These are phyloP conservation scores for Paragyromitra xinjiangensis DNA, from an alignment of 495 filamentous ascomycete genomes.

Conservation along the genomic window DNA sequence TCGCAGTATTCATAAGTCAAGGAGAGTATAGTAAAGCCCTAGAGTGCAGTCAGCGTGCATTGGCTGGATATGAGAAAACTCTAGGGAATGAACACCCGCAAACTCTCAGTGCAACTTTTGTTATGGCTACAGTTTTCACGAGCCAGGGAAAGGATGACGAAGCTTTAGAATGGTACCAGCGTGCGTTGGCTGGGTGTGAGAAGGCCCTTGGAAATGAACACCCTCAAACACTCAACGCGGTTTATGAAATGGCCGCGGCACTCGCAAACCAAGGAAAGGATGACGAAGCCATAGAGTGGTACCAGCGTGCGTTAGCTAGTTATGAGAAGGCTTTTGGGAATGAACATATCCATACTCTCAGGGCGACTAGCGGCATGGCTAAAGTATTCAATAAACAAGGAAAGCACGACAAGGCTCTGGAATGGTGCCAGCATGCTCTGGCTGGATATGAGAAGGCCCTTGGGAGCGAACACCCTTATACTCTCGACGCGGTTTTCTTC, in stretches of 20 bases:
- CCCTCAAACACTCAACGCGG: neutral
- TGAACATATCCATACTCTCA: slow-evolving; percentile 4
- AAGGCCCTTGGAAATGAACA: neutral
- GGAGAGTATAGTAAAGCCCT: too few relatives aligned
- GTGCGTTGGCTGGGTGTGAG: neutral
- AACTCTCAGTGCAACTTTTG: slow-evolving; percentile 11
- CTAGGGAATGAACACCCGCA: neutral
- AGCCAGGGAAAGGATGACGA: neutral
- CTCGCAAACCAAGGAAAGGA: slow-evolving; percentile 3
- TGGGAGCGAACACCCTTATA: slow-evolving; percentile 39
- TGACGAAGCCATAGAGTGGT: slow-evolving; percentile 47
- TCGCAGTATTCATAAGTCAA: too few relatives aligned
- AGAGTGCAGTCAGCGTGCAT: too few relatives aligned
- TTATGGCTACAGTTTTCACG: neutral
- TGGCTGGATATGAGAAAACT: too few relatives aligned
- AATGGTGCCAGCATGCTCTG: slow-evolving; percentile 48
- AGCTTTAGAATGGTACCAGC: neutral
- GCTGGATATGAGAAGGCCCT: slow-evolving; percentile 35
- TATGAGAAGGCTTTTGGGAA: slow-evolving; percentile 24
- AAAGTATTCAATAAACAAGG: neutral
- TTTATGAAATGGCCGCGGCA: slow-evolving; percentile 21
- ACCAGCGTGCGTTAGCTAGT: slow-evolving; percentile 39
- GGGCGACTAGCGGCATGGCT: slow-evolving; percentile 16
- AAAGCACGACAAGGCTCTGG: slow-evolving; percentile 49
- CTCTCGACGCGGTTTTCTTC: slow-evolving; percentile 7